Base-by-base conservation (phyloP, 2,329 filamentous ascomycete species). In the Rhynchosporium secalis region DNA sequence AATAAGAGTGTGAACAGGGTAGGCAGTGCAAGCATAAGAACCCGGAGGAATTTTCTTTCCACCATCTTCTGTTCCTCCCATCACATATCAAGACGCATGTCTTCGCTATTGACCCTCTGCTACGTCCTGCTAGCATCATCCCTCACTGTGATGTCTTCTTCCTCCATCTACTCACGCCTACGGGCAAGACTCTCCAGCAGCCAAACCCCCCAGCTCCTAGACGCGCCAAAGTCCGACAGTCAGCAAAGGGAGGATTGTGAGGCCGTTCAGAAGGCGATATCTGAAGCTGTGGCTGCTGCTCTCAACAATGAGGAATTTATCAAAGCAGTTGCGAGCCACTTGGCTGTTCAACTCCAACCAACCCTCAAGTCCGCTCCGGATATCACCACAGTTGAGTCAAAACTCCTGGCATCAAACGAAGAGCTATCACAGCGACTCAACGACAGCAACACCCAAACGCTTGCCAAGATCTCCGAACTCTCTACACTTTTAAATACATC, bases 301-400 rank as follows among this genome's bases (percentile, higher is more conserved):
- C 48, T 64, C 13, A 61, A 60, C 45, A 59, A 52, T 31, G 62
- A 64, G 5, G 62, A 64, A 2, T 64, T 64, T 29, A 61, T 58
- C 48, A 70, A 68, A 56, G 69, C 71, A 8, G 68, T 74, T 45
- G 71, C 71, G 12, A 63, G 58, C 12, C 68, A 71, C 33, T 57
- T 74, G 20, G 66, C 71, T 45, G 49, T 62, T 12, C 68, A 72
- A 58, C 68, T 74, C 9, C 64, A 72, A 55, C 69, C 72, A 9
- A 62, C 70, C 10, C 61, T 73, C 55, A 69, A 72, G 54, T 46
- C 68, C 9, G 68, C 70, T 0, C 59, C 70, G 31, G 67, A 71
- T 43, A 64, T 70, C 41, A 70, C 69, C 20, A 52, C 67, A 6
- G 57, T 72, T 58, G 68, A 71, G 43, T 33, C 64, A 1, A 72